A percentile compares a stretch with the other conserved stretches of the same genome.
Evolutionary conservation across 1,284 basidiomycete genomes (phyloP).

Genomic region (Ceratobasidium sp.): DNA sequence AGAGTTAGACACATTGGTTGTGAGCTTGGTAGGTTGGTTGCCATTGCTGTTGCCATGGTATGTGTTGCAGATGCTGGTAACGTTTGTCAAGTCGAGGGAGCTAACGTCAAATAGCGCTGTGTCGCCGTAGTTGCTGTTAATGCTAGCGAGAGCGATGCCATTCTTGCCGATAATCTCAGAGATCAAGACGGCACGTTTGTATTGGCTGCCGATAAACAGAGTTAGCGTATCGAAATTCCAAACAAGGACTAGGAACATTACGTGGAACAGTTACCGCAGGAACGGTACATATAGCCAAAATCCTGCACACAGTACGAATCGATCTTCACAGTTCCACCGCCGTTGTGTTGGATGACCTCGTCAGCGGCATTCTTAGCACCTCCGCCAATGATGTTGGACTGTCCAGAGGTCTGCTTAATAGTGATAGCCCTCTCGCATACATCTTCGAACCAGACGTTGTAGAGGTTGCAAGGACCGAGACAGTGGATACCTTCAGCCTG

Average conservation of each 20-base stretch:
- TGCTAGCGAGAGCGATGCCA: background rate
- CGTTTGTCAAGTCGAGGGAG: slow-evolving; percentile 19
- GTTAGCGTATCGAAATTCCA: slow-evolving; percentile 30
- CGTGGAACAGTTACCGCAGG: slow-evolving; percentile 46
- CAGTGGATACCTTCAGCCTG: too few relatives aligned
- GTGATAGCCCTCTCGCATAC: slow-evolving; percentile 47
- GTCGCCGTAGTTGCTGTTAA: slow-evolving; percentile 46
- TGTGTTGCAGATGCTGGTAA: slow-evolving; percentile 31
- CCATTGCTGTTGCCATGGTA: slow-evolving; percentile 35
- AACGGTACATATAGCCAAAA: slow-evolving; percentile 44
- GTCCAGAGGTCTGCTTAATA: slow-evolving; percentile 19
- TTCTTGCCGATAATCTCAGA: slow-evolving; percentile 16
- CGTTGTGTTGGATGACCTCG: slow-evolving; percentile 45
- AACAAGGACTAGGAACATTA: background rate
- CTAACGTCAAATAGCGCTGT: slow-evolving; percentile 47
- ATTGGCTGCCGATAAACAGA: slow-evolving; percentile 40
- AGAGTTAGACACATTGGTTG: slow-evolving; percentile 14
- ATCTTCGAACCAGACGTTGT: slow-evolving; percentile 52
- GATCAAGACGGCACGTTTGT: slow-evolving; percentile 50
- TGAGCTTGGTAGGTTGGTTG: slow-evolving; percentile 29
- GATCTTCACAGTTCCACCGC: slow-evolving; percentile 28
- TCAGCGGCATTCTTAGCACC: slow-evolving; percentile 42
- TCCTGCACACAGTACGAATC: slow-evolving; percentile 35
- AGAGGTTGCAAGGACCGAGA: slow-evolving; percentile 57
- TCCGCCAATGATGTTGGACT: slow-evolving; percentile 41